Conservation (phyloP, 179 eudicot species). For the Nepenthes alata region DNA sequence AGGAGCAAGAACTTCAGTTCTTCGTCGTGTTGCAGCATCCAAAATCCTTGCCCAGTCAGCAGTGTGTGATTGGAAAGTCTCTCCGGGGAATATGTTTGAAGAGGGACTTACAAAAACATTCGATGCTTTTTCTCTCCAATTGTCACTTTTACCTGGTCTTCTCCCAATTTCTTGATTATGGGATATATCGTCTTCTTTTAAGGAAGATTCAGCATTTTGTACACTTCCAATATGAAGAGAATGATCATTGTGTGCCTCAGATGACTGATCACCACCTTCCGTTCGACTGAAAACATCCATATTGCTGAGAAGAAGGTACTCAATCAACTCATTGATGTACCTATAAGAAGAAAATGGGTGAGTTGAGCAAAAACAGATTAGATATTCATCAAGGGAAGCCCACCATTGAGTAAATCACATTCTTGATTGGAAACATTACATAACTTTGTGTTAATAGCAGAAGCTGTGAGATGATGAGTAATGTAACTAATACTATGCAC, state of each 20-base stretch:
- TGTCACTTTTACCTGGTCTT: constrained; percentile 16
- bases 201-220: constrained; percentile 22
- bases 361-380: constrained; percentile 6
- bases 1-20: constrained; percentile 91
- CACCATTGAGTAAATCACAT: constrained; percentile 1
- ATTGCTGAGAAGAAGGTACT: constrained; percentile 45
- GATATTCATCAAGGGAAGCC: constrained; percentile 1
- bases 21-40: constrained; percentile 91
- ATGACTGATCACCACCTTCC: constrained; percentile 34
- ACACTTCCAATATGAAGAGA: constrained; percentile 17
- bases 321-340: constrained; percentile 83
- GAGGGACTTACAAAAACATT: constrained; percentile 27
- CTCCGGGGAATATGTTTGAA: constrained; percentile 23
- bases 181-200: constrained; percentile 15
- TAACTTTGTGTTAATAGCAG: too few relatives aligned
- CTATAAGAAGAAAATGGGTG: constrained; percentile 21
- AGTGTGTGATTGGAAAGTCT: constrained; percentile 34
- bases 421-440: background rate
- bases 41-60: constrained; percentile 81
- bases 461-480: too few relatives aligned
- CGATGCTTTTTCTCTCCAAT: constrained; percentile 17
- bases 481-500: too few relatives aligned
- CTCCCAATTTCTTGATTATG: constrained; percentile 21
- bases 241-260: constrained; percentile 26
- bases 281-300: constrained; percentile 33